Conservation (phyloP, 129 eudicot species). For the Heracleum sosnowskyi region DNA sequence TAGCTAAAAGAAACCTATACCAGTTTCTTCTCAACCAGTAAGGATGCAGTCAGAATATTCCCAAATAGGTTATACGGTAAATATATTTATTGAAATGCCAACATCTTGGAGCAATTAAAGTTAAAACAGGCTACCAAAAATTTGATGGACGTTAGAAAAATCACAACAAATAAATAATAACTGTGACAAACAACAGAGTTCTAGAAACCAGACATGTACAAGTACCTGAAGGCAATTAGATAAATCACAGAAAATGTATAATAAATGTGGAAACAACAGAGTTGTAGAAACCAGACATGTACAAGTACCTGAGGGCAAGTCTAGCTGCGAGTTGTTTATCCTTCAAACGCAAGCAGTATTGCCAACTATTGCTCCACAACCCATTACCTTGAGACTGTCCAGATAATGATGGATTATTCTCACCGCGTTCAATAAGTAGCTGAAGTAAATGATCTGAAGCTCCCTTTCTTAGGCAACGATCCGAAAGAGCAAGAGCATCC, state of each 20-base stretch:
- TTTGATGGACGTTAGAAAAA: background rate
- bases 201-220: background rate
- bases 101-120: background rate
- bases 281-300: background rate
- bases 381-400: slow-evolving; percentile 39
- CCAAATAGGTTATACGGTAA: background rate
- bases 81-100: background rate
- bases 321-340: slow-evolving; percentile 84
- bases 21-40: too few relatives aligned
- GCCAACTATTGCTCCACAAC: slow-evolving; percentile 85
- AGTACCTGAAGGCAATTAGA: slow-evolving; percentile 41
- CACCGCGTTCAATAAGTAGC: slow-evolving; percentile 72
- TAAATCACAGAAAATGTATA: background rate
- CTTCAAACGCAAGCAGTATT: slow-evolving; percentile 79
- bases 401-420: slow-evolving; percentile 36
- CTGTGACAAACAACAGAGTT: background rate
- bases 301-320: slow-evolving; percentile 49
- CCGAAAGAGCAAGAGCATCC: slow-evolving; percentile 99
- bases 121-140: background rate
- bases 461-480: slow-evolving; percentile 86
- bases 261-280: background rate
- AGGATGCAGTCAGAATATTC: too few relatives aligned
- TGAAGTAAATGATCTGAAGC: slow-evolving; percentile 86
- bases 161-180: background rate
- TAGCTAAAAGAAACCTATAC: background rate